Percentiles rank a stretch among this genome's conserved stretches.
phyloP scores from a whole-genome alignment of 164 flowering plant genomes.

The Macadamia tetraphylla region DNA sequence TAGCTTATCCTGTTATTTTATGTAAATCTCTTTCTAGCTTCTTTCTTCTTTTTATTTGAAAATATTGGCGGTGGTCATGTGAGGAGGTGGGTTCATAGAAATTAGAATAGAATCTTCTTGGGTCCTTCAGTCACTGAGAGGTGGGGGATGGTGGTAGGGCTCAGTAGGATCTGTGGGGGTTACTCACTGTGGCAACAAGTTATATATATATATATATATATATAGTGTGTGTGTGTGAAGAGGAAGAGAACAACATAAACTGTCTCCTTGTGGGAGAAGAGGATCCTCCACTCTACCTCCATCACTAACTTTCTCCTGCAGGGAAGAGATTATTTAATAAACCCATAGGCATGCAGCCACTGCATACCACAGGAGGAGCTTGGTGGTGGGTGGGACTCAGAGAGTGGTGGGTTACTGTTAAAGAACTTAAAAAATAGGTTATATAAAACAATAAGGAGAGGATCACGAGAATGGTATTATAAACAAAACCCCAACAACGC shows the following conservation, averaged over 20 bases:
- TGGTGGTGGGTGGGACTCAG: too few species aligned
- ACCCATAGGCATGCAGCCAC: neutral
- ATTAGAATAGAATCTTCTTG: conserved; percentile 88
- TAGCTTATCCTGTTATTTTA: neutral
- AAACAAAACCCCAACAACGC: conserved; percentile 18
- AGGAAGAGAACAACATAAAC: too few species aligned
- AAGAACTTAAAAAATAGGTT: neutral
- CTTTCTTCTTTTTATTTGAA: conserved; percentile 10
- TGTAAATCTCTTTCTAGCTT: neutral
- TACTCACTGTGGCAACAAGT: too few species aligned
- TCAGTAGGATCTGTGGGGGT: conserved; percentile 7
- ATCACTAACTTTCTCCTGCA: neutral
- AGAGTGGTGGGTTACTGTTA: too few species aligned
- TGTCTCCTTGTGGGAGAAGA: too few species aligned
- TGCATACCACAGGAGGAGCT: too few species aligned
- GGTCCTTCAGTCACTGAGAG: conserved; percentile 19
- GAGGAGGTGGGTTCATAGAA: conserved; percentile 38
- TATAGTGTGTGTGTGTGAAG: too few species aligned
- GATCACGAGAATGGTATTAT: conserved; percentile 49
- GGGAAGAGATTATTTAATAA: too few species aligned
- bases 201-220: too few species aligned
- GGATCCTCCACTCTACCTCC: too few species aligned
- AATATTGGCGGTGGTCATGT: conserved; percentile 66
- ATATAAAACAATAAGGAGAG: conserved; percentile 34
- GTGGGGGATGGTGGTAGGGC: conserved; percentile 12